Base-by-base conservation (phyloP, 257 asterid genomes). In the Misopates orontium region DNA sequence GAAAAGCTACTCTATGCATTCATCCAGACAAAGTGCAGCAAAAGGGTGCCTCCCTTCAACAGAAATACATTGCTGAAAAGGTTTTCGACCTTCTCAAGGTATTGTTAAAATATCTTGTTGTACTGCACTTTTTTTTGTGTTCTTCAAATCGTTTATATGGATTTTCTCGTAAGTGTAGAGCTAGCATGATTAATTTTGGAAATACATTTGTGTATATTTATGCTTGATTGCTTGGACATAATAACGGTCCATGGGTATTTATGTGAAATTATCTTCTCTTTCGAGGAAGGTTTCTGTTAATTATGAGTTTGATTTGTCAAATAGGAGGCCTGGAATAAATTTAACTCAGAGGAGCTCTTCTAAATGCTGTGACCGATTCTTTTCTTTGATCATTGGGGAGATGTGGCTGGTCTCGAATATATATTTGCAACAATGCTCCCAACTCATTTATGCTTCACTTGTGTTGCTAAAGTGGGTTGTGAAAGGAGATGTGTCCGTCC, bases 21-120 rank as follows among this genome's bases (percentile, higher is more conserved):
- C 99, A 94, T 67, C 99, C 99, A 6, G 99, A 94, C 75, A 94
- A 94, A 75, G 99, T 94, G 74, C 99, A 94, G 83, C 99, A 94
- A 75, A 94, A 94, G 83, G 99, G 99, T 53, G 99, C 99, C 63
- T 86, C 75, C 47, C 96, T 87, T 56, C 98, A 90, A 77, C 99
- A 94, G 80, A 94, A 94, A 82, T 94, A 94, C 80, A 80, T 94
- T 70, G 95, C 99, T 13, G 99, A 88, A 78, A 94, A 94, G 88
- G 99, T 94, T 69, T 94, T 94, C 68, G 99, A 94, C 84, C 81
- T 94, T 77, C 91, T 94, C 22, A 91, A 94, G 99, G 99, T 94
- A 94, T 66, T 31, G 12, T 69, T 57, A 4, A 4, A 47, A 18
- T 8, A 16, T 39, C 58, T 71, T 59, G 52, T 47, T 15, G 7